Evolutionary conservation across 495 filamentous ascomycete species (phyloP), one percentile per base, ranked within the genome.

Genomic region (Penicillium steckii): DNA sequence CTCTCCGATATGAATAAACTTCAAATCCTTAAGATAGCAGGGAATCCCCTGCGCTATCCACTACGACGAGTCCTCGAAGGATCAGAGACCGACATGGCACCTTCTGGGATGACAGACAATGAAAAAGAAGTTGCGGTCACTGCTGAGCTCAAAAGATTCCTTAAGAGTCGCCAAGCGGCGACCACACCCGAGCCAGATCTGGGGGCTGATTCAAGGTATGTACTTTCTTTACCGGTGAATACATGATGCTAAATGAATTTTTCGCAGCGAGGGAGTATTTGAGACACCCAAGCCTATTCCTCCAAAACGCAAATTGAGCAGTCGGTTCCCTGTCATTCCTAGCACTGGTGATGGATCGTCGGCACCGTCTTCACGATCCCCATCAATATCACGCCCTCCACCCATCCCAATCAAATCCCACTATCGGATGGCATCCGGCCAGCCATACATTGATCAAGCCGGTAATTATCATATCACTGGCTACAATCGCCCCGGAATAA

Each of bases 1-100:
- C 70, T 97, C 17, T 91, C 88, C 30, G 89, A 94, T 61, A 96
- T 96, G 86, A 83, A 80, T 46, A 91, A 90, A 44, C 77, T 97
- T 21, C 87, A 89, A 52, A 87, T 94, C 56, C 71, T 97, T 54
- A 95, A 93, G 63, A 75, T 97, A 12, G 86, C 90, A 35, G 89
- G 89, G 27, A 97, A 97, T 60, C 90, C 90, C 12, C 77, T 96
- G 53, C 68, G 68, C 30, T 61, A 69, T 48, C 77, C 79, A 32
- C 56, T 81, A 24, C 71, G 73, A 25, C 65, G 62, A 10, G 69
- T 78, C 18, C 37, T 82, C 8, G 74, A 76, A 42, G 59, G 59
- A 26, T 69, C 71, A 10, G 76, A 77, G 25, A 56, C 63, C 18
- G 75, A 80, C 43, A 68, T 69, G 21, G 64, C 70, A 3, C 65